These are phyloP conservation scores for Pythium apleroticum DNA, from an alignment of 352 stramenopile genomes.

Conservation along the genomic window DNA sequence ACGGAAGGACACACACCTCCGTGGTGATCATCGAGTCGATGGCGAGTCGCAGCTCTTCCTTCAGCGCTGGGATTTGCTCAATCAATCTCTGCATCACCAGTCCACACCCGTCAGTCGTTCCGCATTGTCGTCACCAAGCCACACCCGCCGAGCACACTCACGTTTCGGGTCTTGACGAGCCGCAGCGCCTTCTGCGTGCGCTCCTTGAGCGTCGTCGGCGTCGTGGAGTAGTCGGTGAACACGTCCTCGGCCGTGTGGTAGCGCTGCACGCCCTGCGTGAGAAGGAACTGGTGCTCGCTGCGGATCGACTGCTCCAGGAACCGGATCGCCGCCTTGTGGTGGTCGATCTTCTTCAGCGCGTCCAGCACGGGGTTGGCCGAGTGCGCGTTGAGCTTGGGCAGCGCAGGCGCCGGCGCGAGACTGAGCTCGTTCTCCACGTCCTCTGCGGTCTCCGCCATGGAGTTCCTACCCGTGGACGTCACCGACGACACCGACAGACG, in stretches of 20 bases:
- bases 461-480: constrained; percentile 1
- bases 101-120: not conserved
- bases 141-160: constrained; percentile 32
- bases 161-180: constrained; percentile 76
- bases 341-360: constrained; percentile 79
- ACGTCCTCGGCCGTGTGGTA: constrained; percentile 59
- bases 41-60: constrained; percentile 45
- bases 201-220: constrained; percentile 47
- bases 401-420: constrained; percentile 37
- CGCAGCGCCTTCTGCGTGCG: constrained; percentile 64
- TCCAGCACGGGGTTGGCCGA: constrained; percentile 75
- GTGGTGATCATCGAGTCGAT: constrained; percentile 62
- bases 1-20: constrained; percentile 39
- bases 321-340: constrained; percentile 64
- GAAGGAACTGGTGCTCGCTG: constrained; percentile 55
- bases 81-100: constrained; percentile 56
- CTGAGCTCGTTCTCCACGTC: constrained; percentile 36
- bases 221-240: constrained; percentile 46
- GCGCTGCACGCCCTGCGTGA: constrained; percentile 46
- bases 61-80: constrained; percentile 47
- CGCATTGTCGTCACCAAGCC: not conserved
- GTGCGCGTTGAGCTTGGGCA: constrained; percentile 77
- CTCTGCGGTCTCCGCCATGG: constrained; percentile 10
- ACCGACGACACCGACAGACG: not conserved
- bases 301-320: constrained; percentile 61